These are phyloP conservation scores for Fusarium algeriense DNA, from an alignment of 2,329 filamentous ascomycete genomes.

Conservation along the genomic window DNA sequence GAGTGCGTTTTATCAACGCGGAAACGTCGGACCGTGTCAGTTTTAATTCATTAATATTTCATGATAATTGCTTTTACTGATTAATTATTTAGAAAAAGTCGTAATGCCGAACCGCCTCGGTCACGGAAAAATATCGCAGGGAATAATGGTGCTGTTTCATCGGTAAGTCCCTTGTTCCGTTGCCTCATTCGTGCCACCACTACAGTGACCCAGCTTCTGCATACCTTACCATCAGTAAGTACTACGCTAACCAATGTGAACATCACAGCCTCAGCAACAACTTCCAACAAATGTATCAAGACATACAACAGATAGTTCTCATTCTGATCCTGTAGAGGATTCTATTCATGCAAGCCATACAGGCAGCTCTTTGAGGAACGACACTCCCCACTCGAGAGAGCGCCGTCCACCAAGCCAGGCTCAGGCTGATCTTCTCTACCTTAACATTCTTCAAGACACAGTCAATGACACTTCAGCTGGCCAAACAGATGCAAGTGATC, in stretches of 20 bases:
- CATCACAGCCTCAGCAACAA: neutral
- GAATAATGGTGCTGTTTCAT: neutral
- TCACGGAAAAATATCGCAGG: neutral
- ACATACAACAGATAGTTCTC: neutral
- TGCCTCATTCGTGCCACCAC: neutral
- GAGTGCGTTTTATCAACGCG: constrained; percentile 26
- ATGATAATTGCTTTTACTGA: fast-evolving
- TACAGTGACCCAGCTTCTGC: neutral
- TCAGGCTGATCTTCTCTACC: constrained; percentile 21
- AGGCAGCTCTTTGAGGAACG: neutral
- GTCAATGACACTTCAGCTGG: neutral
- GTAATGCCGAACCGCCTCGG: neutral
- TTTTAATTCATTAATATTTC: neutral
- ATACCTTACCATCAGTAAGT: neutral
- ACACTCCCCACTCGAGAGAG: neutral
- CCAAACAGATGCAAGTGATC: neutral
- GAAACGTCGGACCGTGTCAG: constrained; percentile 31
- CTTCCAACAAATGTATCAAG: neutral
- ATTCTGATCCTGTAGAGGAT: neutral
- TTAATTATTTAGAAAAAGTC: neutral
- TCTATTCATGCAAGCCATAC: neutral
- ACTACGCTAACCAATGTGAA: neutral
- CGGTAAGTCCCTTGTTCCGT: neutral
- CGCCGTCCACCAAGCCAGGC: neutral
- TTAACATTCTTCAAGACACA: constrained; percentile 35